Percentiles rank a stretch among this genome's conserved stretches.
phyloP scores from a whole-genome alignment of 805 yeast genomes.

The Suhomyces sp. region DNA sequence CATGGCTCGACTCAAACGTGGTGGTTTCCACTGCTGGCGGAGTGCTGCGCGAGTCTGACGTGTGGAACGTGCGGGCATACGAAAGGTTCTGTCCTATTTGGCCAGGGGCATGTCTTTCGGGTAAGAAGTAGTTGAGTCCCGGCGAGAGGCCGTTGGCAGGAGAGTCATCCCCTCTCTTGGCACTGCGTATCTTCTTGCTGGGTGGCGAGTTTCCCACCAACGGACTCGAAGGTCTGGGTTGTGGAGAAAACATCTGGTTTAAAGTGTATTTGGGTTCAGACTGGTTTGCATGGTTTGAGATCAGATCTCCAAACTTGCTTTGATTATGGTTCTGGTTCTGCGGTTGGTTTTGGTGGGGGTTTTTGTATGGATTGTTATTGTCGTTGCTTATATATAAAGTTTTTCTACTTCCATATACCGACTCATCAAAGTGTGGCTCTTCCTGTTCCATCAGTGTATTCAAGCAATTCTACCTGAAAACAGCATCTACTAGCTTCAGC shows the following conservation, averaged over 20 bases:
- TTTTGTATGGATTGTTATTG: neutral
- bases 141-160: neutral
- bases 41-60: neutral
- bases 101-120: conserved; percentile 17
- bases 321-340: neutral
- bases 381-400: conserved; percentile 3
- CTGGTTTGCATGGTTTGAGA: neutral
- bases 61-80: conserved; percentile 12
- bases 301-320: neutral
- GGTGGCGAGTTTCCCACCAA: conserved; percentile 9
- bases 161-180: conserved; percentile 6
- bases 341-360: neutral
- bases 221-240: conserved; percentile 11
- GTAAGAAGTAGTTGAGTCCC: conserved; percentile 14
- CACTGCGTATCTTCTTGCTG: conserved; percentile 5
- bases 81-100: conserved; percentile 19
- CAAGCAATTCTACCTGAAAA: neutral
- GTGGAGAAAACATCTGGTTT: conserved; percentile 12
- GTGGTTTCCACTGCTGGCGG: neutral
- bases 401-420: conserved; percentile 3
- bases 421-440: conserved; percentile 12
- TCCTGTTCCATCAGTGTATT: conserved; percentile 7
- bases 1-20: neutral
- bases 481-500: neutral
- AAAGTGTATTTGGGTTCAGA: conserved; percentile 2